Evolutionary conservation across 352 stramenopile species (phyloP).

Genomic region (Aphanomyces euteiches): DNA sequence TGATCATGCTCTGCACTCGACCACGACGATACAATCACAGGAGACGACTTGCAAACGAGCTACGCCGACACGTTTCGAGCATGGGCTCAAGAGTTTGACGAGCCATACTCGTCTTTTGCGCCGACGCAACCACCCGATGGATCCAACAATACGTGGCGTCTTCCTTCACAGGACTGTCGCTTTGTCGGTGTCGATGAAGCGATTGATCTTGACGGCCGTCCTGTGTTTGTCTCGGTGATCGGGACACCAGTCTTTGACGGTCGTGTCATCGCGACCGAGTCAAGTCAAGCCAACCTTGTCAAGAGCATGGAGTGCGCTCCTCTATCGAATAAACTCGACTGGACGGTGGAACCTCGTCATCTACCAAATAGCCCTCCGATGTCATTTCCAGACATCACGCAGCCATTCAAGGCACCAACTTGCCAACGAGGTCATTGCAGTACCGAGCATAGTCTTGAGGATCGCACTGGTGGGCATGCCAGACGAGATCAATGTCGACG

Average conservation of each 20-base stretch:
- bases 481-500: conserved; percentile 17
- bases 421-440: no score
- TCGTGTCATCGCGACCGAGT: conserved; percentile 11
- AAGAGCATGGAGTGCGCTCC: neutral
- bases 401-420: neutral
- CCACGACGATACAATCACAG: conserved; percentile 16
- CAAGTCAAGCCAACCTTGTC: conserved; percentile 14
- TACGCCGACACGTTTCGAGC: conserved; percentile 8
- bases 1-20: neutral
- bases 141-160: neutral
- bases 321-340: no score
- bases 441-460: neutral
- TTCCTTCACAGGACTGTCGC: neutral
- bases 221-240: conserved; percentile 26
- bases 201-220: neutral
- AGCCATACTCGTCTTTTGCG: conserved; percentile 12
- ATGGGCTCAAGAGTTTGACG: neutral
- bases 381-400: no score
- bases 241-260: conserved; percentile 26
- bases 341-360: no score
- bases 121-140: neutral
- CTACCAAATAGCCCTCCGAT: no score
- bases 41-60: neutral
- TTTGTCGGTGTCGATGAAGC: conserved; percentile 16
- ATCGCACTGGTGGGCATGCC: conserved; percentile 8